A percentile compares a stretch with the other conserved stretches of the same genome.
These are phyloP conservation scores for Monosporozyma yasuniensis DNA, from an alignment of 805 yeast genomes.

Conservation along the genomic window DNA sequence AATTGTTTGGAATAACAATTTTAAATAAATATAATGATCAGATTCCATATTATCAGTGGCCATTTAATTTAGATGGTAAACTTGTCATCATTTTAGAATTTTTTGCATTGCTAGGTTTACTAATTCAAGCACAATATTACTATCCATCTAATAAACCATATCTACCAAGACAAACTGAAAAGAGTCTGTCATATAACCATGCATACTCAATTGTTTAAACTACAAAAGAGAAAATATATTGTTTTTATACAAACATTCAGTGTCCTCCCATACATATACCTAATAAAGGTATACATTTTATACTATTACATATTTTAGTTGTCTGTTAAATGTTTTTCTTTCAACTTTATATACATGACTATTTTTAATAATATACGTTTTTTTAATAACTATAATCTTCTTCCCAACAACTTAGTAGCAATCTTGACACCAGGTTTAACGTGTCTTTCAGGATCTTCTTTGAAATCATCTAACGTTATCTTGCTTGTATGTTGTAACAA, in stretches of 20 bases:
- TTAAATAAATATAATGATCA: neutral
- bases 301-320: neutral
- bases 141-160: conserved; percentile 16
- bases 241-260: too few species aligned
- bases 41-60: conserved; percentile 12
- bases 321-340: too few species aligned
- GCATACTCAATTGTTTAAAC: neutral
- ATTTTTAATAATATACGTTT: neutral
- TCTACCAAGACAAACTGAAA: conserved; percentile 10
- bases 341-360: neutral
- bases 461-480: conserved; percentile 53
- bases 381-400: conserved; percentile 34
- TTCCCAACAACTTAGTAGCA: conserved; percentile 57
- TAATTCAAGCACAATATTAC: conserved; percentile 23
- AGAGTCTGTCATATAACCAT: conserved; percentile 1
- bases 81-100: conserved; percentile 13
- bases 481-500: conserved; percentile 44
- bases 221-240: neutral
- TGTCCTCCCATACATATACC: neutral
- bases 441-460: conserved; percentile 47
- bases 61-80: conserved; percentile 20
- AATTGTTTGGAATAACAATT: conserved; percentile 1
- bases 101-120: conserved; percentile 10
- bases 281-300: neutral
- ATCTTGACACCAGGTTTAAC: conserved; percentile 55